Conservation (phyloP, 2,329 filamentous ascomycete genomes). For the Colletotrichum caudatum region DNA sequence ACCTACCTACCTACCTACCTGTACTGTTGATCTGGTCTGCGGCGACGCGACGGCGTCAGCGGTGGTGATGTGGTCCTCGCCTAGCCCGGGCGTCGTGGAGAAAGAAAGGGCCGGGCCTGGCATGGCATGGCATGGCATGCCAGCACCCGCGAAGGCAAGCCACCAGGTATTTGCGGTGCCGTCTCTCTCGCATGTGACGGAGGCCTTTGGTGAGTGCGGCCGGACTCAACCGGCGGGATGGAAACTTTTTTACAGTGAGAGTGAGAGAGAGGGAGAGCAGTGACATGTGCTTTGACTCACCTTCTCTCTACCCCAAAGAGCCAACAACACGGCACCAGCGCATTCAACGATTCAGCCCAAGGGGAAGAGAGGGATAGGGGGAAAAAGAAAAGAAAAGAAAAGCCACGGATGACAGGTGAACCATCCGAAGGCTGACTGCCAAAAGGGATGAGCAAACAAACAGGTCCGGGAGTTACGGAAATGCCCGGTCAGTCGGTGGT, state of each 20-base stretch:
- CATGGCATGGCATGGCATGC: slow-evolving; percentile 31
- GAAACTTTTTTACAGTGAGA: not conserved
- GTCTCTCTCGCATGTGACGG: slow-evolving; percentile 34
- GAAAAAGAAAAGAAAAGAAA: no score
- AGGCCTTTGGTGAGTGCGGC: slow-evolving; percentile 21
- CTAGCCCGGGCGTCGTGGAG: slow-evolving; percentile 3
- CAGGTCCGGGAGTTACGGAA: not conserved
- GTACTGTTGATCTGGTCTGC: slow-evolving; percentile 16
- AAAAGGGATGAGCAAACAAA: slow-evolving; percentile 15
- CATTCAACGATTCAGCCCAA: slow-evolving; percentile 37
- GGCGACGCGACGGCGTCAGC: slow-evolving; percentile 19
- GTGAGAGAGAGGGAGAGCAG: not conserved
- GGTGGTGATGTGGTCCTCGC: slow-evolving; percentile 5
- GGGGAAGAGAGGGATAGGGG: not conserved
- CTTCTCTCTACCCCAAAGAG: not conserved
- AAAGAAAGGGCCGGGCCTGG: not conserved
- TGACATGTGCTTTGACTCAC: slow-evolving; percentile 38
- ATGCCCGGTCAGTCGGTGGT: not conserved
- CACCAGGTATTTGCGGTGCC: slow-evolving; percentile 14
- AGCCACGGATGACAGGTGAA: not conserved
- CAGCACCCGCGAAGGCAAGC: slow-evolving; percentile 27
- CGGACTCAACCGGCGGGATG: slow-evolving; percentile 15
- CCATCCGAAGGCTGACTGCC: not conserved
- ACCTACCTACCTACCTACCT: slow-evolving; percentile 4
- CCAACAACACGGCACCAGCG: slow-evolving; percentile 14